Evolutionary conservation across 768 basidiomycete genomes (phyloP), one percentile per base, ranked within the genome.

Genomic region (Suillus clintonianus): DNA sequence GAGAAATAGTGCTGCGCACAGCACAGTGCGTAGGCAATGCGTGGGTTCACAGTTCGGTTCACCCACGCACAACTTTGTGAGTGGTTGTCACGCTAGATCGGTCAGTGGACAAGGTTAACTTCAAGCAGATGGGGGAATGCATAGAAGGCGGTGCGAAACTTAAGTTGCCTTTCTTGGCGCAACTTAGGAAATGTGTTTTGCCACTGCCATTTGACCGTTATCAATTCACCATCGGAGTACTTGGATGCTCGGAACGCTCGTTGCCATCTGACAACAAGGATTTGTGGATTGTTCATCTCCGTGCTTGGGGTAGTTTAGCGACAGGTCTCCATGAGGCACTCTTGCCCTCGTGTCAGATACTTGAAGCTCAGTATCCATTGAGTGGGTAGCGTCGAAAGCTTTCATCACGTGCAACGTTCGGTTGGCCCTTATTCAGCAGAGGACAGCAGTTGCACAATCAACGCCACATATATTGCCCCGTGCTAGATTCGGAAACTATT

Each of bases 101-200:
- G 45, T 59, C 39, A 42, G 17, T 45, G 60, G 60, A 74, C 74
- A 76, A 76, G 74, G 74, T 76, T 76, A 76, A 69, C 74, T 77
- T 62, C 42, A 6, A 61, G 57, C 37, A 62, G 55, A 66, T 64
- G 69, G 69, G 70, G 70, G 68, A 51, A 51, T 51, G 27, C 50
- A 63, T 68, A 60, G 50, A 58, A 30, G 60, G 67, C 64, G 43
- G 64, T 65, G 60, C 56, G 14, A 57, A 27, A 24, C 56, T 19
- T 34, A 39, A 19, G 39, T 57, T 57, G 17, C 56, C 56, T 57
- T 57, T 57, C 56, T 57, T 30, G 37, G 56, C 24, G 37, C 24
- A 41, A 19, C 24, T 27, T 41, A 57, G 37, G 56, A 57, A 57
- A 57, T 39, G 27, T 17, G 39, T 57, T 57, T 41, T 41, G 37